These are phyloP conservation scores for Nepenthes mirabilis DNA, from an alignment of 148 eudicot genomes.

Conservation along the genomic window DNA sequence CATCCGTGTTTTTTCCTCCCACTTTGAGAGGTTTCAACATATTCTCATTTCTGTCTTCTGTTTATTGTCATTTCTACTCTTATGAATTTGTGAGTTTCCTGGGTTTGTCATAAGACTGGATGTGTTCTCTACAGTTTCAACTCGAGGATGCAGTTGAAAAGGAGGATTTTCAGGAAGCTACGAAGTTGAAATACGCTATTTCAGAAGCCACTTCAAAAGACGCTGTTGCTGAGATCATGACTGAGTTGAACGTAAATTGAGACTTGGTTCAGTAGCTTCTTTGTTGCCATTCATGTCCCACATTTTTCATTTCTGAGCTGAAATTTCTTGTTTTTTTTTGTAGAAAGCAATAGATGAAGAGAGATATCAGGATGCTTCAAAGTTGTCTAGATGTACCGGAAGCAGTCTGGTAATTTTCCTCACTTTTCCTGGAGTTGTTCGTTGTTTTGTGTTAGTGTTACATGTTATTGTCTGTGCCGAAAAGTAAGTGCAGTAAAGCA, in stretches of 20 bases:
- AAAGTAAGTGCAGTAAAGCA: too few species aligned
- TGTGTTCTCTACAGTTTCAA: slow-evolving; percentile 51
- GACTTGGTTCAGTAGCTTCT: not conserved
- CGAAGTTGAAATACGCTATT: slow-evolving; percentile 62
- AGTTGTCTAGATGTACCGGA: slow-evolving; percentile 68
- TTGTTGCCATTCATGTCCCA: not conserved
- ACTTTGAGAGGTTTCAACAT: too few species aligned
- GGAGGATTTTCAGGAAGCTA: slow-evolving; percentile 94
- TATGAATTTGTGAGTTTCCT: too few species aligned
- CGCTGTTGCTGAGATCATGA: slow-evolving; percentile 75
- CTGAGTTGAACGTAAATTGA: slow-evolving; percentile 48
- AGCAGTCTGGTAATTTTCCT: slow-evolving; percentile 75
- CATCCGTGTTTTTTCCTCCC: too few species aligned
- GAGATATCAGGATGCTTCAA: slow-evolving; percentile 91
- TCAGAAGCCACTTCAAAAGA: slow-evolving; percentile 74
- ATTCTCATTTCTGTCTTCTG: too few species aligned
- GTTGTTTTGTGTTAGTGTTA: too few species aligned
- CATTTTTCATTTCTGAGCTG: not conserved
- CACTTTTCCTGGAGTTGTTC: not conserved
- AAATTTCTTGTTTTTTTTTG: slow-evolving; percentile 10
- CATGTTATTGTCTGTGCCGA: too few species aligned
- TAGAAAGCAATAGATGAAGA: slow-evolving; percentile 88
- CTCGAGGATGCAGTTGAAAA: slow-evolving; percentile 87
- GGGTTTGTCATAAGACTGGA: not conserved
- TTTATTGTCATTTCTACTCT: too few species aligned